Evolutionary conservation across 208 protist genomes (phyloP).

Genomic region (Borovskyia barvae): DNA sequence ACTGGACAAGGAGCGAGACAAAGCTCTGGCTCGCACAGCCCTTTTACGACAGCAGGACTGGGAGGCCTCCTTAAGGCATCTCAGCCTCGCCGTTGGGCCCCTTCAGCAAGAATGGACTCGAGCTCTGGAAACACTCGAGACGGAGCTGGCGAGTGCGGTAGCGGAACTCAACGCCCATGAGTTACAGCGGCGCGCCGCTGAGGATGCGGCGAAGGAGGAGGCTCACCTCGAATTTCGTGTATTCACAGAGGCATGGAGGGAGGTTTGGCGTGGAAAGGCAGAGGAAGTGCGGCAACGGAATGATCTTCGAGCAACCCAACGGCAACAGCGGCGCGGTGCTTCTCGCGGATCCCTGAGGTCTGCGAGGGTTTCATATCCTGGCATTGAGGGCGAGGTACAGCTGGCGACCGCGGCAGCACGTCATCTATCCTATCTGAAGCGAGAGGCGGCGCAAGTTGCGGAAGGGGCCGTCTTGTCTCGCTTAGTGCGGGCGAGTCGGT

Average conservation of each 20-base stretch:
- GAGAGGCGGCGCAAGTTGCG: not conserved
- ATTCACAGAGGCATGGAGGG: slow-evolving; percentile 4
- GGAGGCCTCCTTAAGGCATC: not conserved
- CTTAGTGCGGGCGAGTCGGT: not conserved
- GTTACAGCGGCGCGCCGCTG: slow-evolving; percentile 8
- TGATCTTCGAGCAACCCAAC: not conserved
- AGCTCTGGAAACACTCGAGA: slow-evolving; percentile 20
- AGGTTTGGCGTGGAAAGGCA: slow-evolving; percentile 5
- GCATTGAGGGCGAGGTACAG: not conserved
- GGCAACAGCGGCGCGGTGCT: not conserved
- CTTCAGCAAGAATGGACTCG: slow-evolving; percentile 13
- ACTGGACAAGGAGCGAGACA: slow-evolving; percentile 11
- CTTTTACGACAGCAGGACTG: not conserved
- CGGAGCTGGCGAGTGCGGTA: slow-evolving; percentile 11
- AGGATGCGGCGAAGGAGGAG: slow-evolving; percentile 14
- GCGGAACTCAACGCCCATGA: slow-evolving; percentile 17
- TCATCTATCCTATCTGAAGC: slow-evolving; percentile 2
- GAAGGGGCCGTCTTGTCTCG: slow-evolving; percentile 12
- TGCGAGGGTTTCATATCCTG: not conserved
- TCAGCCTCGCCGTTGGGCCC: not conserved
- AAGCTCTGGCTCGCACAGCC: not conserved
- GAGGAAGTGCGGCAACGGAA: not conserved
- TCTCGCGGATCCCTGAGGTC: not conserved
- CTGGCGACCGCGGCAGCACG: slow-evolving; percentile 1
- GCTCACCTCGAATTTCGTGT: slow-evolving; percentile 1